phyloP scores from a whole-genome alignment of 2,329 filamentous ascomycete genomes.

The Xylogone sp. region DNA sequence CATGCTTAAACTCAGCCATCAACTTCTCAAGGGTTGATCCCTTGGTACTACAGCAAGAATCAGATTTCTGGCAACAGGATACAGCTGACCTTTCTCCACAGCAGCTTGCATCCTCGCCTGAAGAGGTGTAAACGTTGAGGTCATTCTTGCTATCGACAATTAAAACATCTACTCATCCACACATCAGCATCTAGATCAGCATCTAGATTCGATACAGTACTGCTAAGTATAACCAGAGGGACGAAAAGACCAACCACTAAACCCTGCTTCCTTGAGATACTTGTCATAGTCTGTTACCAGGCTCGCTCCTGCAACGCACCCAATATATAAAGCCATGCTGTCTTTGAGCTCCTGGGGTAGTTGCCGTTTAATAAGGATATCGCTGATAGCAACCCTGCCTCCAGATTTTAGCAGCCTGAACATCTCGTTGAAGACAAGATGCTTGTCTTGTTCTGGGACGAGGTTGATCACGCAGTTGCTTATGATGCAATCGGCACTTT shows the following conservation, averaged over 20 bases:
- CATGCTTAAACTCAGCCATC: constrained; percentile 21
- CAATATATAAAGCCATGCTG: constrained; percentile 52
- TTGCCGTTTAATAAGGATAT: constrained; percentile 51
- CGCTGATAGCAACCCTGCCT: constrained; percentile 55
- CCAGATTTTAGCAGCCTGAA: constrained; percentile 52
- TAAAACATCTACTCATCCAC: constrained; percentile 31
- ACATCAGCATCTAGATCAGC: neutral
- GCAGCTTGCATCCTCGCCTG: constrained; percentile 10
- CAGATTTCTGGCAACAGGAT: constrained; percentile 2
- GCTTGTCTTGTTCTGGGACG: constrained; percentile 49
- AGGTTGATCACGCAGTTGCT: constrained; percentile 63
- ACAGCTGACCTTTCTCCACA: constrained; percentile 10
- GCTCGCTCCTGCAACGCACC: constrained; percentile 57
- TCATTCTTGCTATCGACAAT: constrained; percentile 43
- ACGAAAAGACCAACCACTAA: constrained; percentile 34
- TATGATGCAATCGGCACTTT: constrained; percentile 51
- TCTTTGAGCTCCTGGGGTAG: constrained; percentile 44
- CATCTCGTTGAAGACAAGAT: constrained; percentile 53
- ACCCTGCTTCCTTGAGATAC: constrained; percentile 48
- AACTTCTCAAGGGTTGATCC: constrained; percentile 7
- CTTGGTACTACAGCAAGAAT: constrained; percentile 3
- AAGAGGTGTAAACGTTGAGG: constrained; percentile 43
- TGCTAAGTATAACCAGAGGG: neutral
- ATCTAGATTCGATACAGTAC: neutral
- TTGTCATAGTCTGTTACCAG: constrained; percentile 45